These are phyloP conservation scores for Cercophora sp. DNA, from an alignment of 495 filamentous ascomycete species.

Conservation along the genomic window DNA sequence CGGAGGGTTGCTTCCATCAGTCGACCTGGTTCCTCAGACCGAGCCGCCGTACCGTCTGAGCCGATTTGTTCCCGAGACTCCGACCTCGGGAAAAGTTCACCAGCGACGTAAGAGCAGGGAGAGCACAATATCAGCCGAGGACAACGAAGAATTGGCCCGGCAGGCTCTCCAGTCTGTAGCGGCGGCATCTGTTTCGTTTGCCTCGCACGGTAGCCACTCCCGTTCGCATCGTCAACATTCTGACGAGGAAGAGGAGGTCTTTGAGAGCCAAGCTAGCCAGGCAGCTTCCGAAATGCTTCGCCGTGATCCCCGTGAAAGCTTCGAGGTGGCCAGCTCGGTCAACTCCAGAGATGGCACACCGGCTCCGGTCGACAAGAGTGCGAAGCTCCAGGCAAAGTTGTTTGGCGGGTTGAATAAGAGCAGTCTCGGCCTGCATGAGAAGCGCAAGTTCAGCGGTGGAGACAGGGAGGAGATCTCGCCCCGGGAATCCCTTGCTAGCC, in stretches of 20 bases:
- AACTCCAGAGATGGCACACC: constrained; percentile 41
- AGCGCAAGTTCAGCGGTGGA: constrained; percentile 55
- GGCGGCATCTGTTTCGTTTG: constrained; percentile 30
- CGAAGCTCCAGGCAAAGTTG: constrained; percentile 60
- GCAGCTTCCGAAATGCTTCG: constrained; percentile 55
- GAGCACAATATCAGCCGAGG: constrained; percentile 84
- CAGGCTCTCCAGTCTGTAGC: constrained; percentile 55
- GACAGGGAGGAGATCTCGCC: constrained; percentile 28
- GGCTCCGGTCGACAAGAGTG: constrained; percentile 39
- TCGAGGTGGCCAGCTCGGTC: constrained; percentile 42
- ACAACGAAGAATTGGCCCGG: constrained; percentile 59
- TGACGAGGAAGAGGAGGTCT: constrained; percentile 38
- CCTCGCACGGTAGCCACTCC: constrained; percentile 35
- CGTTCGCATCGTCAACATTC: constrained; percentile 15
- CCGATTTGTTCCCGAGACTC: constrained; percentile 29
- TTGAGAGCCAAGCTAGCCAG: constrained; percentile 50
- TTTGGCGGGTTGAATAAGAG: constrained; percentile 63
- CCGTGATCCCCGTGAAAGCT: constrained; percentile 47
- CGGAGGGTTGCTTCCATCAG: constrained; percentile 48
- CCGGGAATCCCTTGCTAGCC: constrained; percentile 33
- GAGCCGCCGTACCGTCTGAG: constrained; percentile 42
- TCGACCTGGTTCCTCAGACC: constrained; percentile 54
- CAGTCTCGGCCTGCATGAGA: constrained; percentile 36
- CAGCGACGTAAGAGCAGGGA: constrained; percentile 63
- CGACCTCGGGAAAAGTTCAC: constrained; percentile 15